Evolutionary conservation across 2,329 filamentous ascomycete species (phyloP), one percentile per base, ranked within the genome.

Genomic region (Phyllosticta citrichinensis): DNA sequence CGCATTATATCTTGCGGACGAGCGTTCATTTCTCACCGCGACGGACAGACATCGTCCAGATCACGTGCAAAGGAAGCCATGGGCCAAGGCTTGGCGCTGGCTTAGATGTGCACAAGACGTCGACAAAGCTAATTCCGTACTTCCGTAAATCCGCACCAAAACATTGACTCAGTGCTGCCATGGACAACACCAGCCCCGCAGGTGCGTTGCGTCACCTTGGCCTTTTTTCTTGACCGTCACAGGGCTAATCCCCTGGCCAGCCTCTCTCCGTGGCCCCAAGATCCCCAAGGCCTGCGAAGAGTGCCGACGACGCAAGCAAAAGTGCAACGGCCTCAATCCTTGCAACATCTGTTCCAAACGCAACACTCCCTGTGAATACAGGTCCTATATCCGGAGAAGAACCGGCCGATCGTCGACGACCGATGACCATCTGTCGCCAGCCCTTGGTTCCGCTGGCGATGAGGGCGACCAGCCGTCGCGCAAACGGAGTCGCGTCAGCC

Each of bases 271-370:
- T 27, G 60, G 60, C 25, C 60, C 60, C 55, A 62, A 62, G 52
- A 62, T 62, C 52, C 57, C 61, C 35, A 62, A 62, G 53, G 61
- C 61, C 24, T 62, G 61, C 53, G 61, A 62, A 47, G 56, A 58
- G 52, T 62, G 61, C 52, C 56, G 61, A n/a, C 11, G 56, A 17
- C 22, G 61, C 6, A 62, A 62, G 57, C 61, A 62, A 53, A 58
- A 57, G 55, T 62, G 61, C 56, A 59, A 62, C 61, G 61, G 61
- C 47, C 52, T 58, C 53, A 62, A 20, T 30, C 61, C 61, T 50
- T 62, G 61, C 56, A 58, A 58, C 22, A 53, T 62, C 19, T 62
- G 61, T 9, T 55, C 35, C 50, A 52, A 54, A 27, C 61, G 61
- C 40, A 56, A 30, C 19, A 62, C 61, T 11, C 9, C 53, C 40